Percentiles rank a stretch among this genome's conserved stretches.
Conservation (phyloP, 2,329 filamentous ascomycete species). For the Trichoderma asperellum region DNA sequence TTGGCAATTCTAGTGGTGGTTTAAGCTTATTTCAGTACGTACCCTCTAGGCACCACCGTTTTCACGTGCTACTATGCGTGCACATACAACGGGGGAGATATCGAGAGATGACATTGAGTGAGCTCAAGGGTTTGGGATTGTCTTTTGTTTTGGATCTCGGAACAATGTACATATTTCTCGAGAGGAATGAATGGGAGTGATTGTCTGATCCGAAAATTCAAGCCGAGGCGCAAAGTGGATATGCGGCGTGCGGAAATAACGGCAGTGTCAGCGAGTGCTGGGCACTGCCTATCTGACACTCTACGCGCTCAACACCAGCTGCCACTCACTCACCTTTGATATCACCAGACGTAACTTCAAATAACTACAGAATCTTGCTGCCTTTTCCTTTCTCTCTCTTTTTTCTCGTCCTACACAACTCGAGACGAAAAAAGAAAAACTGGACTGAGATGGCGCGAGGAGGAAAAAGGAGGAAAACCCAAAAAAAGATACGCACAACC, state of each 20-base stretch:
- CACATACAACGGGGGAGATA: not conserved
- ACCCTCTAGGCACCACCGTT: constrained; percentile 5
- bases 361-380: not conserved
- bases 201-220: not conserved
- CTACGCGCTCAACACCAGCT: not conserved
- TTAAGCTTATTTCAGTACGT: constrained; percentile 26
- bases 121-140: not conserved
- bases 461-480: not conserved
- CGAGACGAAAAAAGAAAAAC: not conserved
- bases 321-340: not conserved
- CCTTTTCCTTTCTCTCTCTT: not conserved
- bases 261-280: no score
- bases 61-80: constrained; percentile 7
- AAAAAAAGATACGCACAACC: constrained; percentile 4
- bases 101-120: not conserved
- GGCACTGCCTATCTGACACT: not conserved
- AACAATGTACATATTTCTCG: not conserved
- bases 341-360: not conserved
- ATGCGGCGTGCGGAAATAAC: not conserved
- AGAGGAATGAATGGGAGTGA: not conserved
- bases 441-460: not conserved
- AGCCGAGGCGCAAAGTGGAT: not conserved
- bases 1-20: not conserved
- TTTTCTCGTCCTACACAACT: not conserved
- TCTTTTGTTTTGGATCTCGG: not conserved